A percentile compares a stretch with the other conserved stretches of the same genome.
Conservation (phyloP, 441 rosid genomes). For the Gossypium aridum region DNA sequence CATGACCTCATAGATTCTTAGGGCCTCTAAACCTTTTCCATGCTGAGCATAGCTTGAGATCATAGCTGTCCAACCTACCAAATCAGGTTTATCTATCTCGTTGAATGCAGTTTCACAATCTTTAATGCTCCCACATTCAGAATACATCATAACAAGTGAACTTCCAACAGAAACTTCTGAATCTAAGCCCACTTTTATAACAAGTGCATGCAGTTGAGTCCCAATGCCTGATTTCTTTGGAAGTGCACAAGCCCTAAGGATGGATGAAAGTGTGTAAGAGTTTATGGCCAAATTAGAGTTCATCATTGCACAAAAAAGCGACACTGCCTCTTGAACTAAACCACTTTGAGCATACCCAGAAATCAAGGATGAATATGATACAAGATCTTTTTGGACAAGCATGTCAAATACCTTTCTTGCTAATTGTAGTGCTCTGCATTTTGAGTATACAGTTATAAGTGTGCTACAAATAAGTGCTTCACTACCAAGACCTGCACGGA, state of each 20-base stretch:
- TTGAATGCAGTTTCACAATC: slow-evolving; percentile 51
- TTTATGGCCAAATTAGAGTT: slow-evolving; percentile 34
- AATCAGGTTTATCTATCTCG: slow-evolving; percentile 55
- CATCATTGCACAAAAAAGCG: slow-evolving; percentile 42
- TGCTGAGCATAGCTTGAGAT: slow-evolving; percentile 68
- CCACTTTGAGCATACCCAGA: slow-evolving; percentile 62
- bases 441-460: slow-evolving; percentile 47
- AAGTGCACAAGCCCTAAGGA: slow-evolving; percentile 44
- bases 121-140: slow-evolving; percentile 63
- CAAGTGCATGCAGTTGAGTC: slow-evolving; percentile 52
- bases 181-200: slow-evolving; percentile 47
- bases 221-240: slow-evolving; percentile 40
- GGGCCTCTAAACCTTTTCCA: slow-evolving; percentile 66
- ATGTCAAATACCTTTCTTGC: slow-evolving; percentile 59
- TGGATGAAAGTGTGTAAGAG: slow-evolving; percentile 52
- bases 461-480: slow-evolving; percentile 41
- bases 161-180: slow-evolving; percentile 65
- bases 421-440: slow-evolving; percentile 37
- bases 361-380: slow-evolving; percentile 52
- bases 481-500: slow-evolving; percentile 36
- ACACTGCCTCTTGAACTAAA: slow-evolving; percentile 42
- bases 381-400: slow-evolving; percentile 48
- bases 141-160: slow-evolving; percentile 63
- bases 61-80: slow-evolving; percentile 68
- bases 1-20: slow-evolving; percentile 48